These are phyloP conservation scores for Pterulicium gracile DNA, from an alignment of 1,284 basidiomycete genomes.

Conservation along the genomic window DNA sequence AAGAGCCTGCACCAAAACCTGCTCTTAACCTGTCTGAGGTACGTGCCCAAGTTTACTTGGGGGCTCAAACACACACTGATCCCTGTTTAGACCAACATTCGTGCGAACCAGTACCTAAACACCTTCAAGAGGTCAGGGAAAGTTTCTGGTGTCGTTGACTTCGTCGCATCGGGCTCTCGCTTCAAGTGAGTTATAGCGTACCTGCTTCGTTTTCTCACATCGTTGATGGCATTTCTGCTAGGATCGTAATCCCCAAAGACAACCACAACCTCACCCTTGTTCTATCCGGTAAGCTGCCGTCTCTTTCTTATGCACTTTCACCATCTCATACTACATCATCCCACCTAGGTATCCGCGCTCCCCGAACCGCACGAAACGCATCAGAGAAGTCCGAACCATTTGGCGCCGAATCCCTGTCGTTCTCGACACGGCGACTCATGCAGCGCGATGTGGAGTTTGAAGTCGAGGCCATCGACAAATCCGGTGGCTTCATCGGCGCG, in stretches of 20 bases:
- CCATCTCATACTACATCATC: slow-evolving; percentile 7
- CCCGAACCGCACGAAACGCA: slow-evolving; percentile 69
- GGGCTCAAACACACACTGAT: too few species aligned
- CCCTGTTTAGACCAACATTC: slow-evolving; percentile 42
- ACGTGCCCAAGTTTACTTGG: slow-evolving; percentile 10
- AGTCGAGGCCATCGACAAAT: slow-evolving; percentile 85
- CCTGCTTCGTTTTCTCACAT: slow-evolving; percentile 2
- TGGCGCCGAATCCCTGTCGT: slow-evolving; percentile 78
- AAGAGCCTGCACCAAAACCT: slow-evolving; percentile 60
- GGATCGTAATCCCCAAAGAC: slow-evolving; percentile 82
- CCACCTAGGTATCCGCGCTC: slow-evolving; percentile 65
- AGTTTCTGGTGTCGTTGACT: slow-evolving; percentile 84
- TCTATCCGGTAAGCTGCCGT: slow-evolving; percentile 56
- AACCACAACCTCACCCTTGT: slow-evolving; percentile 87
- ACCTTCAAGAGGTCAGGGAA: slow-evolving; percentile 86
- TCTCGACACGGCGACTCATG: slow-evolving; percentile 73
- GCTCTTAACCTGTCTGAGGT: slow-evolving; percentile 85
- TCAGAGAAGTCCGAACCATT: slow-evolving; percentile 88
- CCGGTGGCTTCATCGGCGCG: slow-evolving; percentile 90
- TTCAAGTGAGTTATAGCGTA: slow-evolving; percentile 59
- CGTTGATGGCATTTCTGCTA: slow-evolving; percentile 17
- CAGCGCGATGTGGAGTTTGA: slow-evolving; percentile 94
- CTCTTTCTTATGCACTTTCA: slow-evolving; percentile 3
- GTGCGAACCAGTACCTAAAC: slow-evolving; percentile 80
- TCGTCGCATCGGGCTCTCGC: slow-evolving; percentile 85